Conservation (phyloP, 371 early-diverging fungal genomes). For the Apophysomyces trapeziformis region DNA sequence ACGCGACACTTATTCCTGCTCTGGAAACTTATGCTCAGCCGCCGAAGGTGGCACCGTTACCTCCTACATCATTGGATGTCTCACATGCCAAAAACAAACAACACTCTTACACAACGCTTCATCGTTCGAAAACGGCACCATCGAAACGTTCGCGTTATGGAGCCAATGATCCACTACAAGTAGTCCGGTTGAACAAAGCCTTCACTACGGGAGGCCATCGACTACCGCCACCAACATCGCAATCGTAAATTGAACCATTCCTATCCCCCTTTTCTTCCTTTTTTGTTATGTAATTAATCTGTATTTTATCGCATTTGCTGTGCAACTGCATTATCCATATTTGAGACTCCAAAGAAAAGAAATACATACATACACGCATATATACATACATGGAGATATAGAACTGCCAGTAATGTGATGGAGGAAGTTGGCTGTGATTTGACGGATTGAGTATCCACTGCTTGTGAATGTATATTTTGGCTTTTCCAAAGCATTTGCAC, state of each 20-base stretch:
- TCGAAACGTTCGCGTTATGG: slow-evolving; percentile 24
- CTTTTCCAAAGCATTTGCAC: too few species aligned
- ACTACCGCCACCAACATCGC: background rate
- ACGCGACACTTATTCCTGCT: background rate
- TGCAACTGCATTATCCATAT: slow-evolving; percentile 4
- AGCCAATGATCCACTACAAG: slow-evolving; percentile 23
- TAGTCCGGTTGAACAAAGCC: slow-evolving; percentile 20
- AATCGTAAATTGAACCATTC: background rate
- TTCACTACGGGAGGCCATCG: background rate
- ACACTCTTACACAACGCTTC: background rate
- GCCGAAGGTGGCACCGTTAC: slow-evolving; percentile 2
- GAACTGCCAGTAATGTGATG: too few species aligned
- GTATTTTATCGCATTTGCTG: slow-evolving; percentile 10
- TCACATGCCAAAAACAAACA: slow-evolving; percentile 10
- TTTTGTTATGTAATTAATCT: slow-evolving; percentile 8
- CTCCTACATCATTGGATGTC: background rate
- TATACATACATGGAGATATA: too few species aligned
- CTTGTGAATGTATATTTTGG: too few species aligned
- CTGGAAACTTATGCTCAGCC: slow-evolving; percentile 8
- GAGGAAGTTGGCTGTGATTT: background rate
- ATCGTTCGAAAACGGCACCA: slow-evolving; percentile 23
- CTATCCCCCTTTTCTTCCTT: background rate
- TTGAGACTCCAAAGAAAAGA: background rate
- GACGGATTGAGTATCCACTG: background rate
- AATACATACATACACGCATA: too few species aligned